A percentile compares a stretch with the other conserved stretches of the same genome.
phyloP scores from a whole-genome alignment of 208 protist species.

The Vickermania spadyakhi region DNA sequence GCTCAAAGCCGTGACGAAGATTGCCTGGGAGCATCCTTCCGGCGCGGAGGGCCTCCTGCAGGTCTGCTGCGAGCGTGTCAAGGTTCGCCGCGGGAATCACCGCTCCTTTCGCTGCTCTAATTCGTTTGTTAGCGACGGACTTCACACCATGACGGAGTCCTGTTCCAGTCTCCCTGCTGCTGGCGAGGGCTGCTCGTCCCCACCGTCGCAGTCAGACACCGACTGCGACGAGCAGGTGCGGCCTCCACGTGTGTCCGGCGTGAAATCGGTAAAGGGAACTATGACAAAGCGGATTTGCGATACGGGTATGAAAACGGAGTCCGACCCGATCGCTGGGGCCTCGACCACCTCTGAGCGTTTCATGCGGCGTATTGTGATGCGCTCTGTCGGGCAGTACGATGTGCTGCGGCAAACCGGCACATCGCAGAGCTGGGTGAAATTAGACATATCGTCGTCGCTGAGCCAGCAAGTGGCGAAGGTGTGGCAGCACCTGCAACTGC shows the following conservation, averaged over 20 bases:
- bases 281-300: too few relatives aligned
- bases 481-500: constrained; percentile 31
- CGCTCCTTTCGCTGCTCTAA: constrained; percentile 27
- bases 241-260: too few relatives aligned
- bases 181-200: too few relatives aligned
- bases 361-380: neutral
- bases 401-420: neutral
- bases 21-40: constrained; percentile 37
- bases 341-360: too few relatives aligned
- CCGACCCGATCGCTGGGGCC: too few relatives aligned
- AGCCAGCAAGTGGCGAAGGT: constrained; percentile 4
- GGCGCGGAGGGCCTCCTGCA: constrained; percentile 33
- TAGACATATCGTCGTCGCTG: neutral
- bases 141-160: too few relatives aligned
- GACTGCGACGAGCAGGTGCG: too few relatives aligned
- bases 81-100: constrained; percentile 39
- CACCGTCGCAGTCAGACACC: constrained; percentile 3
- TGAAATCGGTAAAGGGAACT: too few relatives aligned
- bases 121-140: neutral
- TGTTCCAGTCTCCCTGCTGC: too few relatives aligned
- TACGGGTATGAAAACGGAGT: too few relatives aligned
- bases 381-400: neutral
- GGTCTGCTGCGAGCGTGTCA: constrained; percentile 49
- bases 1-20: constrained; percentile 19
- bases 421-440: neutral